These are phyloP conservation scores for Diaporthe vaccinii DNA, from an alignment of 2,329 filamentous ascomycete species.

Conservation along the genomic window DNA sequence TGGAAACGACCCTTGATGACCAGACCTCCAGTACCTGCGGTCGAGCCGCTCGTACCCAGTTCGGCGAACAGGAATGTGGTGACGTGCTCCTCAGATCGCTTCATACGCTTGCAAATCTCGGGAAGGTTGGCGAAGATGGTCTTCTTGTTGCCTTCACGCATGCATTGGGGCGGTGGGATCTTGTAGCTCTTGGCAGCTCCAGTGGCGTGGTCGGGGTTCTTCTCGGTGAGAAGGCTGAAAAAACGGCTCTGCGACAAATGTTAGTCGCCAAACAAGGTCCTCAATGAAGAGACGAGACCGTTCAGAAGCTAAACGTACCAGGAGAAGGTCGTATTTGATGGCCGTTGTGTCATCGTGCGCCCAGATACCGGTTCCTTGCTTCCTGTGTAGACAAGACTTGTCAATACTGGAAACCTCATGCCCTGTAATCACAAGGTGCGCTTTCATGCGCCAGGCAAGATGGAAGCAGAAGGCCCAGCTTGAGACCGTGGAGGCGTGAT, in stretches of 20 bases:
- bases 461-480: not conserved
- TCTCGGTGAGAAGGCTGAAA: slow-evolving; percentile 93
- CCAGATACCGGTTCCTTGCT: slow-evolving; percentile 86
- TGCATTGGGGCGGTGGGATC: slow-evolving; percentile 97
- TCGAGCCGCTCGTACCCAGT: slow-evolving; percentile 95
- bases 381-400: slow-evolving; percentile 5
- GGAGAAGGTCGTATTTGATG: slow-evolving; percentile 87
- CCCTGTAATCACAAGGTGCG: not conserved
- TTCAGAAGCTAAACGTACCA: slow-evolving; percentile 58
- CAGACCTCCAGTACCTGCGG: slow-evolving; percentile 90
- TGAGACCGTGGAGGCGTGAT: slow-evolving; percentile 43
- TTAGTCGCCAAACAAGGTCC: not conserved
- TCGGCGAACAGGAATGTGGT: slow-evolving; percentile 98
- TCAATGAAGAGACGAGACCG: not conserved
- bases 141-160: slow-evolving; percentile 99
- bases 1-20: slow-evolving; percentile 99
- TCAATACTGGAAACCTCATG: not conserved
- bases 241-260: slow-evolving; percentile 69
- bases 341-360: slow-evolving; percentile 81
- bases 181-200: slow-evolving; percentile 96
- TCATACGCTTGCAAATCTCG: slow-evolving; percentile 99
- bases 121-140: slow-evolving; percentile 99
- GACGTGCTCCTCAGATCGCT: slow-evolving; percentile 97
- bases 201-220: slow-evolving; percentile 95
- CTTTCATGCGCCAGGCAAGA: not conserved